Conservation (phyloP, 2,329 filamentous ascomycete species). For the Arthrobotrys sinensis region DNA sequence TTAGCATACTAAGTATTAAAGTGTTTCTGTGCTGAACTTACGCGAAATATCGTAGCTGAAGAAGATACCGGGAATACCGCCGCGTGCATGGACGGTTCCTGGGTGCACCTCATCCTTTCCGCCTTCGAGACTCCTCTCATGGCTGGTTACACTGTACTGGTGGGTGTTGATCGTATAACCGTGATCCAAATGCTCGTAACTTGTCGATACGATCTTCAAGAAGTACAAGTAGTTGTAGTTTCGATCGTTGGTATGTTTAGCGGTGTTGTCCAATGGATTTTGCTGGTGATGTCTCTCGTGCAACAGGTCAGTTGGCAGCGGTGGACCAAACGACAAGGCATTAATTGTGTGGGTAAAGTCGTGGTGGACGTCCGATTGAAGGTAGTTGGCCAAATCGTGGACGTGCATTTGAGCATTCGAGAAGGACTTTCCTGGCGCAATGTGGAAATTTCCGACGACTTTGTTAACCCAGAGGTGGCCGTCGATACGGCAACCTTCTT, state of each 20-base stretch:
- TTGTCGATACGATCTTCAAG: conserved; percentile 96
- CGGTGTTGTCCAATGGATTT: conserved; percentile 87
- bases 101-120: conserved; percentile 92
- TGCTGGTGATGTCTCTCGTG: conserved; percentile 73
- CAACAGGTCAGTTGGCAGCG: conserved; percentile 75
- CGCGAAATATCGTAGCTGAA: conserved; percentile 81
- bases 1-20: conserved; percentile 13
- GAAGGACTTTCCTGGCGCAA: conserved; percentile 95
- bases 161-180: conserved; percentile 91
- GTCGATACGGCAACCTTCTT: conserved; percentile 94
- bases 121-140: conserved; percentile 88
- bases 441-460: conserved; percentile 98
- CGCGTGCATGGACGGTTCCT: conserved; percentile 88
- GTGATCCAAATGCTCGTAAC: conserved; percentile 88
- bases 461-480: conserved; percentile 96
- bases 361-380: conserved; percentile 81
- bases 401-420: conserved; percentile 97
- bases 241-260: conserved; percentile 83
- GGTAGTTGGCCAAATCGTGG: conserved; percentile 97
- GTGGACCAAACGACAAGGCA: conserved; percentile 90
- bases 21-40: conserved; percentile 25
- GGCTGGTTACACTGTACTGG: conserved; percentile 97
- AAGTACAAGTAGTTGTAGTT: conserved; percentile 99
- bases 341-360: conserved; percentile 93
- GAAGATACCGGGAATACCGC: conserved; percentile 97